Base-by-base conservation (phyloP, 169 alveolate species). In the Eimeria falciformis region DNA sequence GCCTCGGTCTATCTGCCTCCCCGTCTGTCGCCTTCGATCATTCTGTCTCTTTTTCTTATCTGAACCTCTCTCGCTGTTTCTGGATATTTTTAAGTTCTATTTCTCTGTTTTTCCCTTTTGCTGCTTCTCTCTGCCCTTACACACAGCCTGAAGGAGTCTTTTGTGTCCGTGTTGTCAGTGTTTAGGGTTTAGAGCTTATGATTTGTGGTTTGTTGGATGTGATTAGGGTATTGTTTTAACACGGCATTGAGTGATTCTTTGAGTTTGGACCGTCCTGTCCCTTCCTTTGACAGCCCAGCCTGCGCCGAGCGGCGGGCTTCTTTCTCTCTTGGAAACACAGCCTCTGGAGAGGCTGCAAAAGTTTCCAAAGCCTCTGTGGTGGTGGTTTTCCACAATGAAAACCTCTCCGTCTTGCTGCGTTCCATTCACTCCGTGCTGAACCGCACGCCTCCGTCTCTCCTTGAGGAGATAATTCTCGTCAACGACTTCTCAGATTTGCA, bases 361-460 rank as follows among this genome's bases (percentile, higher is more conserved):
- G 79, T 9, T 4, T 94, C 93, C 1, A 88, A 90, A 46, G 94
- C 75, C 14, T 91, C 96, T 0, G 21, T 94, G 17, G 73, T 94
- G 11, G 92, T 94, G 5, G 77, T 94, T 4, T 91, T 86, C 78
- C 90, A 91, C 77, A 94, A 94, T 75, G 96, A 94, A 73, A 95
- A 92, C 23, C 27, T 88, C 62, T 94, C 96, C 0, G 87, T 95
- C 12, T 90, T 94, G 33, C 90, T 94, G 50, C 82, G 96, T 58
- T 90, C 96, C 18, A 69, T 94, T 11, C 96, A 94, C 71, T 91
- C 95, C 11, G 81, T 94, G n/a, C 83, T 94, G 71, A 94, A 94
- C 82, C 21, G 21, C 85, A 94, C 96, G 68, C 96, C 96, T 18
- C 96, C 96, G 2, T 94, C 95, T 46, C 81, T 94, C 47, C 14